These are phyloP conservation scores for Cornus suecica DNA, from an alignment of 148 eudicot genomes.

Conservation along the genomic window DNA sequence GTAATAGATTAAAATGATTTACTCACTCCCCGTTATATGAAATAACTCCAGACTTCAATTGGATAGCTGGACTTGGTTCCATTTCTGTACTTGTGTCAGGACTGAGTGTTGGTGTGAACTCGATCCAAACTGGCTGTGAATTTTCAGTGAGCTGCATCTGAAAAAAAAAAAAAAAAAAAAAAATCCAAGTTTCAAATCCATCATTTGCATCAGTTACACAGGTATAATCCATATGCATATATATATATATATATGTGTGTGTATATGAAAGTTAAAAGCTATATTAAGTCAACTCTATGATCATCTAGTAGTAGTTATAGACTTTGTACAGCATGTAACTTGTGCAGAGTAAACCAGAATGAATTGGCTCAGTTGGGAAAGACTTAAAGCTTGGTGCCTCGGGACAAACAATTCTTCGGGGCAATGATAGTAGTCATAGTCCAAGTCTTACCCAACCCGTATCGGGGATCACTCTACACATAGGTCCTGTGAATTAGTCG, in stretches of 20 bases:
- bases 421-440: no score
- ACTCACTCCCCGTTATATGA: slow-evolving; percentile 69
- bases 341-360: no score
- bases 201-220: not conserved
- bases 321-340: no score
- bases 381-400: no score
- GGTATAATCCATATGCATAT: not conserved
- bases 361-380: no score
- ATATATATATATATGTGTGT: not conserved
- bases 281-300: no score
- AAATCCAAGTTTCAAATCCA: no score
- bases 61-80: slow-evolving; percentile 22
- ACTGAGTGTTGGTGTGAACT: slow-evolving; percentile 31
- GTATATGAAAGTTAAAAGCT: not conserved
- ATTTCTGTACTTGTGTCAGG: slow-evolving; percentile 16
- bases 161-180: not conserved
- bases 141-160: slow-evolving; percentile 73
- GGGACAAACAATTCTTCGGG: no score
- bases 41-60: slow-evolving; percentile 55
- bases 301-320: no score
- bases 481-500: no score
- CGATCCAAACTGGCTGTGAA: slow-evolving; percentile 67
- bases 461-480: no score
- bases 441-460: no score
- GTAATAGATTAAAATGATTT: not conserved